Base-by-base conservation (phyloP, 768 basidiomycete genomes). In the Rhizopogon sp. region DNA sequence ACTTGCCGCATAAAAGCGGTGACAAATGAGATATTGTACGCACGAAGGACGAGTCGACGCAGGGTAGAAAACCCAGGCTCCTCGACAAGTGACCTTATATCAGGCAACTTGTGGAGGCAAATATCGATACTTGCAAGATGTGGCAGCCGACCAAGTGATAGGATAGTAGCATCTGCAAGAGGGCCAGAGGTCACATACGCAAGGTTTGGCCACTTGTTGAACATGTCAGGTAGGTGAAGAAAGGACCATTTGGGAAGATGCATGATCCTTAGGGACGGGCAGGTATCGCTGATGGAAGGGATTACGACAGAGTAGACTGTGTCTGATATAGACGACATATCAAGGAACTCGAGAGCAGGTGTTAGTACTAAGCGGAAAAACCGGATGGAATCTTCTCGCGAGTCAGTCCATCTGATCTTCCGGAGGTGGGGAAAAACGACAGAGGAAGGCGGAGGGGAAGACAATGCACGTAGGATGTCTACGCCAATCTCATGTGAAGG, bases 41-140 rank as follows among this genome's bases (percentile, higher is more conserved):
- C 47, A 10, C 47, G 47, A 49, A 49, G 47, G 14, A 49, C 47
- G 5, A 49, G 47, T 11, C 47, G 47, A 35, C 47, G 47, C 14
- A 49, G 14, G 14, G 33, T 49, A 37, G 47, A 49, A 49, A 49
- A 49, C 5, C 47, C 47, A 22, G 47, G 47, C 9, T 49, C 37
- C 33, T 49, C 47, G 5, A 49, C 35, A 16, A 49, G 47, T 16
- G 35, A 49, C 14, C 22, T 49, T 49, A 49, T 49, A 14, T 49
- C 47, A 37, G 35, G 47, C 33, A 49, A 49, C 47, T 49, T 49
- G 22, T 49, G 47, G 33, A 49, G 47, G 22, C 47, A 49, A 2
- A 49, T 49, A 25, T 49, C 47, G 20, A 49, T 49, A 49, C 47
- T 49, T 22, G 47, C 47, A 49, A 49, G 47, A 49, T 49, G 47